A percentile compares a stretch with the other conserved stretches of the same genome.
These are phyloP conservation scores for Pseudoscleropodium purum DNA, from an alignment of 225 moss, liverwort and hornwort genomes.

Conservation along the genomic window DNA sequence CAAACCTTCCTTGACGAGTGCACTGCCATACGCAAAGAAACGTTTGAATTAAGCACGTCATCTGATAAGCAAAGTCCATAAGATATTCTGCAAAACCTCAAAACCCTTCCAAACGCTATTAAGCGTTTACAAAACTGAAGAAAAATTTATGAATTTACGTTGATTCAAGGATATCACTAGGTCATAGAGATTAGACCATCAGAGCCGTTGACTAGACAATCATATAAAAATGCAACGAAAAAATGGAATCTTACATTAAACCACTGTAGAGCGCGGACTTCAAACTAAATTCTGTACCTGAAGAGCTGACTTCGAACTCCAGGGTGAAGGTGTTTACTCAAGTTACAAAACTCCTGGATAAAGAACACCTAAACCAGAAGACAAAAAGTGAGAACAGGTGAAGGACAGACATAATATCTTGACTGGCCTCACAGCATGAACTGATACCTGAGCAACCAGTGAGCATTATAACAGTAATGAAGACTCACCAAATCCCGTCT, in stretches of 20 bases:
- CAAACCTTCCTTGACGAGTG: slow-evolving; percentile 49
- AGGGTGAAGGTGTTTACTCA: slow-evolving; percentile 91
- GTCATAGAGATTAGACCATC: neutral
- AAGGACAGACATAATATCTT: neutral
- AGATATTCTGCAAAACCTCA: neutral
- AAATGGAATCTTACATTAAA: neutral
- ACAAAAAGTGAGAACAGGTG: slow-evolving; percentile 5
- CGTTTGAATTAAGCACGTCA: neutral
- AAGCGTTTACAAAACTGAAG: neutral
- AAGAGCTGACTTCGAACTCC: slow-evolving; percentile 70
- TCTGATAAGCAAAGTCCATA: neutral
- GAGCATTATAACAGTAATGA: neutral
- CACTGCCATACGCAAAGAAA: slow-evolving; percentile 28
- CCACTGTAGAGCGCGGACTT: neutral
- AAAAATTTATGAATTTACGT: neutral
- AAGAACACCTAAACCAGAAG: slow-evolving; percentile 68
- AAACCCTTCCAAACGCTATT: neutral
- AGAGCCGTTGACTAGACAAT: neutral
- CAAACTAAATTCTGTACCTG: slow-evolving; percentile 47
- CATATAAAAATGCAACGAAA: neutral
- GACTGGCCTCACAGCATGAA: neutral
- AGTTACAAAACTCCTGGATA: slow-evolving; percentile 89
- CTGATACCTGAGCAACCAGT: neutral
- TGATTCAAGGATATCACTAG: neutral
- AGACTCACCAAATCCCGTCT: slow-evolving; percentile 73